These are phyloP conservation scores for Clavaria fumosa DNA, from an alignment of 768 basidiomycete genomes.

Conservation along the genomic window DNA sequence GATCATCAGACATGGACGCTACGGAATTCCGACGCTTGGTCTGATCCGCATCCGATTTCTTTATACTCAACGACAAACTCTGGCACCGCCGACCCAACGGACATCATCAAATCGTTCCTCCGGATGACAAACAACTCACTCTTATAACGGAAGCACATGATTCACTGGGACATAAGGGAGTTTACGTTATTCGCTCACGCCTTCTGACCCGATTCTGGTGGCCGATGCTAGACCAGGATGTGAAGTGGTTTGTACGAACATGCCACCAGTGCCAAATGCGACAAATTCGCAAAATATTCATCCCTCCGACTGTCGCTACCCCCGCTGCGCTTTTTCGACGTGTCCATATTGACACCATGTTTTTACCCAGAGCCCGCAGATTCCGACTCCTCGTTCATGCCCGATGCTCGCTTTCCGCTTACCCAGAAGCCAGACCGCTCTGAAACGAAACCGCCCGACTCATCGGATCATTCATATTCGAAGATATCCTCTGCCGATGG, in stretches of 20 bases:
- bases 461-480: constrained; percentile 15
- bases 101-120: constrained; percentile 10
- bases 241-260: constrained; percentile 18
- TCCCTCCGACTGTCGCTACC: constrained; percentile 16
- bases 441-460: constrained; percentile 11
- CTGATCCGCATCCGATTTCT: constrained; percentile 9
- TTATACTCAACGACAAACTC: constrained; percentile 8
- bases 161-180: constrained; percentile 17
- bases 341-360: constrained; percentile 18
- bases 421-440: constrained; percentile 13
- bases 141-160: constrained; percentile 15
- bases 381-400: constrained; percentile 16
- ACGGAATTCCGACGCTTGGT: constrained; percentile 3
- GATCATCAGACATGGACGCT: constrained; percentile 1
- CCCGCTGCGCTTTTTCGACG: constrained; percentile 16
- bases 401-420: constrained; percentile 12
- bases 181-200: constrained; percentile 11
- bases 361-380: constrained; percentile 12
- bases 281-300: constrained; percentile 11
- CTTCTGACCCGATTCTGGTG: constrained; percentile 16
- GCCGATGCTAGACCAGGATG: constrained; percentile 13
- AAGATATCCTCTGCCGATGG: constrained; percentile 15
- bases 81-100: constrained; percentile 12
- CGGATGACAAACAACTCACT: constrained; percentile 7
- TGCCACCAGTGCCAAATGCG: constrained; percentile 21